Evolutionary conservation across 163 green algal species (phyloP).

Genomic region (Scenedesmus sp.): DNA sequence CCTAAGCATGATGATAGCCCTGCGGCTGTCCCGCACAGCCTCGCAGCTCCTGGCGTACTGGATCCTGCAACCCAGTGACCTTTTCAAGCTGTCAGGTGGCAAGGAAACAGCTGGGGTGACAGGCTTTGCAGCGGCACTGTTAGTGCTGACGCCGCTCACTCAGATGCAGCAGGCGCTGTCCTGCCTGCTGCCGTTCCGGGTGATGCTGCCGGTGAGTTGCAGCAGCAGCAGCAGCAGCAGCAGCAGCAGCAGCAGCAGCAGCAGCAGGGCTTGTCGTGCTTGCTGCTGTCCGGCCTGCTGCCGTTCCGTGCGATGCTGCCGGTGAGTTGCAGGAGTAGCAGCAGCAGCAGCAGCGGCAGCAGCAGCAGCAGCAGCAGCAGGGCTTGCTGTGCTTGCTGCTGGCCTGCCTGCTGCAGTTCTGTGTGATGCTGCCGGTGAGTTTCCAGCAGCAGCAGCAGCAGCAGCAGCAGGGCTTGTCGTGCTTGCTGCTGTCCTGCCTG

Average conservation of each 20-base stretch:
- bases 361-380: not conserved
- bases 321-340: not conserved
- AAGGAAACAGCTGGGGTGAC: not conserved
- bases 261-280: not conserved
- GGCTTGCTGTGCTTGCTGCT: not conserved
- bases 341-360: not conserved
- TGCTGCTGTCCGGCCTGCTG: not conserved
- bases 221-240: not conserved
- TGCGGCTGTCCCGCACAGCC: not conserved
- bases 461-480: not conserved
- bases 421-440: not conserved
- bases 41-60: not conserved
- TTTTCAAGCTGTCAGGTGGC: not conserved
- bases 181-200: not conserved
- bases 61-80: not conserved
- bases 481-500: not conserved
- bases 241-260: not conserved
- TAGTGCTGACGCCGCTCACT: not conserved
- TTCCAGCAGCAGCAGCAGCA: not conserved
- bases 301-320: not conserved
- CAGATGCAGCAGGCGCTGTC: slow-evolving; percentile 1
- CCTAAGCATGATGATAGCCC: not conserved
- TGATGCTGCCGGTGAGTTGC: not conserved
- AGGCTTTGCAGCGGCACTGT: not conserved
- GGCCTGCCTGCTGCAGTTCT: too few relatives aligned